These are phyloP conservation scores for Neoarthrinium moseri DNA, from an alignment of 2,329 filamentous ascomycete species.

Conservation along the genomic window DNA sequence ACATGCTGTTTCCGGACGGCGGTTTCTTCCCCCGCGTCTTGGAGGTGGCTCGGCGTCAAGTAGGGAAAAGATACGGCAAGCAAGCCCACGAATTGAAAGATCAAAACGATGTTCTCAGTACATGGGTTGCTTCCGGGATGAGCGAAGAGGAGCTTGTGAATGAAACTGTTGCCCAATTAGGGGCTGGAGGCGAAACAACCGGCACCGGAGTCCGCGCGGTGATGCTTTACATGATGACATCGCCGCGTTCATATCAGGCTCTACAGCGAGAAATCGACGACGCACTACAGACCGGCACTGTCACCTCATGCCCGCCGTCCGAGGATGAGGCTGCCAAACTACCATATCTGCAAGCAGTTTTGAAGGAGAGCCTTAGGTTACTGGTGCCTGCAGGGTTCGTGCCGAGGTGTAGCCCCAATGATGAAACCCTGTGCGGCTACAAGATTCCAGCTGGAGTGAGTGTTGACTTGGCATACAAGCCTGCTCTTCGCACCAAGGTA, in stretches of 20 bases:
- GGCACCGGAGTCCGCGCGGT: constrained; percentile 13
- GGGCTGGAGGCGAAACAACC: constrained; percentile 15
- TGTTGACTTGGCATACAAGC: constrained; percentile 4
- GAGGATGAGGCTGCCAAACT: background rate
- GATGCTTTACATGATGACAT: constrained; percentile 14
- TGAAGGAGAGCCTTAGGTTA: constrained; percentile 12
- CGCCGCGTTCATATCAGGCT: constrained; percentile 12
- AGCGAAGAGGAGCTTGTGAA: background rate
- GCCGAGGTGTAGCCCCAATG: constrained; percentile 10
- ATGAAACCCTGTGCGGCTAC: constrained; percentile 4
- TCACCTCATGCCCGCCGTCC: constrained; percentile 13
- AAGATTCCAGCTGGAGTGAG: constrained; percentile 10
- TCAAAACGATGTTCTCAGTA: background rate
- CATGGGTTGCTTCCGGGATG: constrained; percentile 17
- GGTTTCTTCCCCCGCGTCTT: constrained; percentile 4
- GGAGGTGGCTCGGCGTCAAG: background rate
- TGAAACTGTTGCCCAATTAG: background rate
- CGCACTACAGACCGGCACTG: constrained; percentile 9
- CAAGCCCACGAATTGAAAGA: background rate
- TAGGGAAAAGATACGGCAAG: background rate
- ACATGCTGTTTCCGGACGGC: background rate
- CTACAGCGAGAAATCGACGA: constrained; percentile 14
- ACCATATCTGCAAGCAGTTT: constrained; percentile 11
- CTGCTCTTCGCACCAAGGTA: background rate
- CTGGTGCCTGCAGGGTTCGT: constrained; percentile 9